Evolutionary conservation across 208 protist species (phyloP).

Genomic region (Lotmaria passim): DNA sequence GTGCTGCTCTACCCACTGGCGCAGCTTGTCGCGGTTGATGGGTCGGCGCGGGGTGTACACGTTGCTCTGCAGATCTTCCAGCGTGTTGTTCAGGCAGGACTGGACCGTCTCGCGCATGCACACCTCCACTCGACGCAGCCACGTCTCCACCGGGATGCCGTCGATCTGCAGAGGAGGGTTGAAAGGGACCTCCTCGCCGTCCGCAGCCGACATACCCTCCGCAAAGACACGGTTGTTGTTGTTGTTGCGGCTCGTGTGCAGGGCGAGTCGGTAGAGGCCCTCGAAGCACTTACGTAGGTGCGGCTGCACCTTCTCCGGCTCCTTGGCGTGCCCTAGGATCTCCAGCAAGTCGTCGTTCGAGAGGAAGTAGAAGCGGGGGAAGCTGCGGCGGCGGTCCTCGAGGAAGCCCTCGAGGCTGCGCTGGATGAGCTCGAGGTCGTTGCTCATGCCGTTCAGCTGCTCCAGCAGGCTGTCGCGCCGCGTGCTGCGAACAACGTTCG

Average conservation of each 20-base stretch:
- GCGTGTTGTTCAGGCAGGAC: constrained; percentile 78
- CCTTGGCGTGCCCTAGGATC: constrained; percentile 97
- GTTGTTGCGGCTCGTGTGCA: constrained; percentile 77
- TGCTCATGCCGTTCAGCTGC: constrained; percentile 94
- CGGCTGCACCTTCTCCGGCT: constrained; percentile 96
- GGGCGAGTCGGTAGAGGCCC: constrained; percentile 89
- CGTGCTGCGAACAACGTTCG: constrained; percentile 89
- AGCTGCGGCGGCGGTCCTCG: constrained; percentile 95
- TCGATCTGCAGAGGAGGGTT: constrained; percentile 84
- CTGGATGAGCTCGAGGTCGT: constrained; percentile 96
- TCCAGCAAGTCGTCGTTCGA: constrained; percentile 98
- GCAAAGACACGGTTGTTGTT: constrained; percentile 71
- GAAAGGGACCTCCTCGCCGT: constrained; percentile 96
- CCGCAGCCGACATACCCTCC: constrained; percentile 85
- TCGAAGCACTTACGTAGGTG: constrained; percentile 98
- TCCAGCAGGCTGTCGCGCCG: constrained; percentile 92
- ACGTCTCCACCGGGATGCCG: constrained; percentile 93
- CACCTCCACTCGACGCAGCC: constrained; percentile 92
- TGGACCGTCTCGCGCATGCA: constrained; percentile 94
- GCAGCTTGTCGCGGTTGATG: constrained; percentile 77
- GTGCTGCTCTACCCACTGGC: constrained; percentile 91
- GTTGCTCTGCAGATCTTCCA: constrained; percentile 81
- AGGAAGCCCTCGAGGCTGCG: constrained; percentile 97
- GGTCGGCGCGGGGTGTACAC: constrained; percentile 80
- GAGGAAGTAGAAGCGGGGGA: constrained; percentile 98